Percentiles rank a stretch among this genome's conserved stretches.
phyloP scores from a whole-genome alignment of 2,329 filamentous ascomycete species.

The Pyricularia sp. region DNA sequence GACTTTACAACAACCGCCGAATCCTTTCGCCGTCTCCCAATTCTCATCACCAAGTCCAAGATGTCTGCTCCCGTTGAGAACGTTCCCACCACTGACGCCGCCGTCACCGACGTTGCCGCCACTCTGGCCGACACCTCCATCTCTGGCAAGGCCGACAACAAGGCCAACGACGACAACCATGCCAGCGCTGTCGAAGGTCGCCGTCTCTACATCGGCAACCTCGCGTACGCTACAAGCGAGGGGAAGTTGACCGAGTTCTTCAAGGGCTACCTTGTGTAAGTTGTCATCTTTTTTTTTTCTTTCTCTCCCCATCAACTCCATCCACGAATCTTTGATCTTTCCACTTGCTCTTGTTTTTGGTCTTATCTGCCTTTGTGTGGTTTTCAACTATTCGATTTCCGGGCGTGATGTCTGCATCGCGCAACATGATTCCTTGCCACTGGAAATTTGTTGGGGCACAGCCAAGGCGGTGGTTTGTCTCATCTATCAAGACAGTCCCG shows the following conservation, averaged over 20 bases:
- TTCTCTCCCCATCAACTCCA: neutral
- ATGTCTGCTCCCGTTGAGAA: constrained; percentile 80
- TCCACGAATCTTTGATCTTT: neutral
- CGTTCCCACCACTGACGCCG: constrained; percentile 42
- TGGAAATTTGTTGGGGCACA: neutral
- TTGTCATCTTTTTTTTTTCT: constrained; percentile 16
- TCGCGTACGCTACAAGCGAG: constrained; percentile 99
- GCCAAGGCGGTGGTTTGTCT: neutral
- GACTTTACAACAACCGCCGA: constrained; percentile 15
- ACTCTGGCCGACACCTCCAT: constrained; percentile 62
- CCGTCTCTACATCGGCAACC: constrained; percentile 99
- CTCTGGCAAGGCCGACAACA: constrained; percentile 40
- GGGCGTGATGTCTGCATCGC: neutral
- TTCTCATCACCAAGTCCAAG: constrained; percentile 29
- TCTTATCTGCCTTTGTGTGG: neutral
- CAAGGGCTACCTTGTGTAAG: constrained; percentile 98
- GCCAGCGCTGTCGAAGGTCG: constrained; percentile 97
- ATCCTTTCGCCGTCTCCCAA: constrained; percentile 2
- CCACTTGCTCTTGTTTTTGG: neutral
- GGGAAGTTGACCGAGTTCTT: constrained; percentile 99
- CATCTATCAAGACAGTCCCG: no score
- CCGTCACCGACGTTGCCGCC: constrained; percentile 66
- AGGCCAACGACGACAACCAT: constrained; percentile 79
- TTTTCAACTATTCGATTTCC: neutral
- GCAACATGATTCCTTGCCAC: neutral